Evolutionary conservation across 2,329 filamentous ascomycete species (phyloP).

Genomic region (Aureobasidium sp.): DNA sequence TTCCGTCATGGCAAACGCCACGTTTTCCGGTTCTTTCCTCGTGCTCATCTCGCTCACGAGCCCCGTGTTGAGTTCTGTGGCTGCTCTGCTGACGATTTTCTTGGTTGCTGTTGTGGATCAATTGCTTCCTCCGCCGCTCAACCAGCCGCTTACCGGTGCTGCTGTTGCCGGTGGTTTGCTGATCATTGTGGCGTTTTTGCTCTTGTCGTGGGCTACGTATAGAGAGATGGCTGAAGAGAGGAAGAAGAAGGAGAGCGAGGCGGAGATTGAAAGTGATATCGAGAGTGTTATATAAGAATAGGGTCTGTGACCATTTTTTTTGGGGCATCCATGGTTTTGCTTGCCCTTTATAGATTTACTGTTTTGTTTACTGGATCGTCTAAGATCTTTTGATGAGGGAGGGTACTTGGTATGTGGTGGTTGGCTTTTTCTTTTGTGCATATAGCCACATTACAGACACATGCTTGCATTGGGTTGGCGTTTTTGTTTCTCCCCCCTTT

Average conservation of each 20-base stretch:
- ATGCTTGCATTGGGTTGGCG: neutral
- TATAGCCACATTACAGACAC: neutral
- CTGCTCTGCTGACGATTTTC: conserved; percentile 91
- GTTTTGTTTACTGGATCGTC: neutral
- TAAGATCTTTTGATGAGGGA: neutral
- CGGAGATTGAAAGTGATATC: conserved; percentile 33
- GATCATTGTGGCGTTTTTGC: conserved; percentile 80
- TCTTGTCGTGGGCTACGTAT: conserved; percentile 87
- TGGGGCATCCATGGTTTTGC: no score
- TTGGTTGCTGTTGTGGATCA: conserved; percentile 90
- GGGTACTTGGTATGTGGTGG: neutral
- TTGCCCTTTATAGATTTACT: neutral
- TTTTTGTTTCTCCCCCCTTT: no score
- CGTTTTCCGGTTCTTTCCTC: conserved; percentile 86
- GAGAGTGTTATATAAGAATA: conserved; percentile 26
- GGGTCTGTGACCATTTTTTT: neutral
- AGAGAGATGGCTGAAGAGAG: conserved; percentile 84
- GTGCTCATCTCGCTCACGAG: conserved; percentile 88
- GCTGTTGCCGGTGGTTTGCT: conserved; percentile 74
- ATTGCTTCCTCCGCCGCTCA: conserved; percentile 59
- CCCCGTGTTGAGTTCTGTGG: conserved; percentile 77
- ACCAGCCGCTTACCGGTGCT: conserved; percentile 62
- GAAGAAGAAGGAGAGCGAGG: conserved; percentile 44
- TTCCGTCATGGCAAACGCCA: conserved; percentile 78
- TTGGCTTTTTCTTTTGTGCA: neutral